Evolutionary conservation across 345 rosid species (phyloP).

Genomic region (Gossypium mustelinum): DNA sequence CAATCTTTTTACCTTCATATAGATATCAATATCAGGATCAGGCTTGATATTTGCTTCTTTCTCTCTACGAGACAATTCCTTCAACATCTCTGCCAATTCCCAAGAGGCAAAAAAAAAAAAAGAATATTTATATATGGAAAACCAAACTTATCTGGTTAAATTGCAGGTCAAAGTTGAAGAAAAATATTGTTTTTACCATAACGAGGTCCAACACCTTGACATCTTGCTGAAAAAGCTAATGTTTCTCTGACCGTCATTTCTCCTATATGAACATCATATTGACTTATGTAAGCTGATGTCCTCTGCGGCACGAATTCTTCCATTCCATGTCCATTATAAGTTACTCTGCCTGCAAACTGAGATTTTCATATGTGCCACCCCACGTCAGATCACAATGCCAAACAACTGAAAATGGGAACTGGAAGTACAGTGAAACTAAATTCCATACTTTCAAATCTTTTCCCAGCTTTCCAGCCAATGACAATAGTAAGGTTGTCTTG

Average conservation of each 20-base stretch:
- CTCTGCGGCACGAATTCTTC: constrained; percentile 4
- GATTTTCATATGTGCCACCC: background rate
- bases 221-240: constrained; percentile 58
- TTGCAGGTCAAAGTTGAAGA: background rate
- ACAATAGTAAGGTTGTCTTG: constrained; percentile 8
- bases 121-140: background rate
- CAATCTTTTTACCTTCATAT: background rate
- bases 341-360: constrained; percentile 27
- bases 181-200: constrained; percentile 29
- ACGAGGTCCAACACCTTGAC: constrained; percentile 69
- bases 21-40: constrained; percentile 13
- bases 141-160: background rate
- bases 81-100: background rate
- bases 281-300: constrained; percentile 12
- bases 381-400: background rate
- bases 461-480: constrained; percentile 11
- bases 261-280: constrained; percentile 7
- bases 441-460: constrained; percentile 9
- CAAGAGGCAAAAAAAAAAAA: background rate
- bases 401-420: background rate
- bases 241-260: constrained; percentile 15
- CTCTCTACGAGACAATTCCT: constrained; percentile 11
- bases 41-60: constrained; percentile 10
- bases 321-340: constrained; percentile 7
- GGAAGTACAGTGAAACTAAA: background rate